Evolutionary conservation across 352 stramenopile genomes (phyloP).

Genomic region (Plasmopara muralis): DNA sequence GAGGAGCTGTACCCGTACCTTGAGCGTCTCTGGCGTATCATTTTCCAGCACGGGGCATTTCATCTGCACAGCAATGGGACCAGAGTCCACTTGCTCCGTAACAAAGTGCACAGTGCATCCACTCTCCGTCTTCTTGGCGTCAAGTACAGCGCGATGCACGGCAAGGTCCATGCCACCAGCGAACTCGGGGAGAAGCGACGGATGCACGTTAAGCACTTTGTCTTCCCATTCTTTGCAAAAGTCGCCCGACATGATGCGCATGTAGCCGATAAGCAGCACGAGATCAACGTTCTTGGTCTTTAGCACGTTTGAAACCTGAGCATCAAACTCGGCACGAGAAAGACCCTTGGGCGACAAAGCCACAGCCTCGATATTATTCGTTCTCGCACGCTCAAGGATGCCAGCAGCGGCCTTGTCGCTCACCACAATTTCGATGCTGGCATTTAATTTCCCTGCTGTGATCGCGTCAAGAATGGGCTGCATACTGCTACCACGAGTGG

Average conservation of each 20-base stretch:
- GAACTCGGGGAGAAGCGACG: constrained; percentile 97
- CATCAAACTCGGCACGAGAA: constrained; percentile 91
- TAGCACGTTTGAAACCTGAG: constrained; percentile 90
- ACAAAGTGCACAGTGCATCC: constrained; percentile 99
- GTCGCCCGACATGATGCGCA: constrained; percentile 95
- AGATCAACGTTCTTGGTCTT: constrained; percentile 92
- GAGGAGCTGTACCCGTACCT: constrained; percentile 95
- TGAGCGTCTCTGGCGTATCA: constrained; percentile 94
- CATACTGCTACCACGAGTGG: constrained; percentile 93
- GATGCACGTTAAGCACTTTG: constrained; percentile 99
- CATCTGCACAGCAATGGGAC: constrained; percentile 97
- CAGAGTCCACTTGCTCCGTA: constrained; percentile 95
- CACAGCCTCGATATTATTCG: constrained; percentile 60
- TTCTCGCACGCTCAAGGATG: constrained; percentile 93
- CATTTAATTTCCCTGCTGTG: constrained; percentile 77
- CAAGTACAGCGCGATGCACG: constrained; percentile 98
- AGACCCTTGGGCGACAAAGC: constrained; percentile 69
- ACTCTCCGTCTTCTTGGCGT: constrained; percentile 92
- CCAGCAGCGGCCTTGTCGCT: constrained; percentile 91
- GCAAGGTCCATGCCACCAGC: constrained; percentile 98
- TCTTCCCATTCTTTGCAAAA: constrained; percentile 95
- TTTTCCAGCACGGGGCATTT: constrained; percentile 85
- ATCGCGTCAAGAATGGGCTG: constrained; percentile 96
- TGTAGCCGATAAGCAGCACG: constrained; percentile 98
- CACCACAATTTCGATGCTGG: constrained; percentile 94